Evolutionary conservation across 2,329 filamentous ascomycete species (phyloP), one percentile per base, ranked within the genome.

Genomic region (Xylaria sp.): DNA sequence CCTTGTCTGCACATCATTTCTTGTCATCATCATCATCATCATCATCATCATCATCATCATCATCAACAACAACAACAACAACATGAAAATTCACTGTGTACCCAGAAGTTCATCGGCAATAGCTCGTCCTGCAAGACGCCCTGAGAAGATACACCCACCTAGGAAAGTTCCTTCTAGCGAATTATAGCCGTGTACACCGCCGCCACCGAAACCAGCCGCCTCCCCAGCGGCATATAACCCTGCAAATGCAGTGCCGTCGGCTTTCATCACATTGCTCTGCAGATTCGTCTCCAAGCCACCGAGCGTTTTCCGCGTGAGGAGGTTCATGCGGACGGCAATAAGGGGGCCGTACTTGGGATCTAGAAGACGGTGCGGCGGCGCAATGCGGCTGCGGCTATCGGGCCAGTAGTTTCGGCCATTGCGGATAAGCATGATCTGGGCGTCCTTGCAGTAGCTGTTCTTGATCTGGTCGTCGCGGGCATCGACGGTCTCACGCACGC

Each of bases 101-200:
- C 74, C 74, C 13, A 75, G 38, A 1, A 82, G 61, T 69, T 87
- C 85, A 3, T 83, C 81, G 0, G 82, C 85, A 70, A 89, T 84
- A 0, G 82, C 86, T 10, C 83, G 78, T 0, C 87, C 87, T 0
- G 87, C 87, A 0, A 83, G 83, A 5, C 86, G 77, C 0, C 87
- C 87, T 0, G 87, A 89, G 71, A 89, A 89, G 70, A 89, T 88
- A 65, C 87, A 89, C 0, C 87, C 87, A 15, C 87, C 87, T 3
- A 89, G 71, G 72, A 89, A 89, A 0, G 87, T 89, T 0, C 87
- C 87, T 75, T 89, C 87, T 39, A 89, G 82, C 1, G 87, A 85
- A 70, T 81, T 87, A 71, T 89, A 89, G 0, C 87, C 87, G 69
- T 89, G 87, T 0, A 89, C 85, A 17, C 87, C 87, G 1, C 87